Percentiles rank a stretch among this genome's conserved stretches.
These are phyloP conservation scores for Penicillium paxilli DNA, from an alignment of 495 filamentous ascomycete genomes.

Conservation along the genomic window DNA sequence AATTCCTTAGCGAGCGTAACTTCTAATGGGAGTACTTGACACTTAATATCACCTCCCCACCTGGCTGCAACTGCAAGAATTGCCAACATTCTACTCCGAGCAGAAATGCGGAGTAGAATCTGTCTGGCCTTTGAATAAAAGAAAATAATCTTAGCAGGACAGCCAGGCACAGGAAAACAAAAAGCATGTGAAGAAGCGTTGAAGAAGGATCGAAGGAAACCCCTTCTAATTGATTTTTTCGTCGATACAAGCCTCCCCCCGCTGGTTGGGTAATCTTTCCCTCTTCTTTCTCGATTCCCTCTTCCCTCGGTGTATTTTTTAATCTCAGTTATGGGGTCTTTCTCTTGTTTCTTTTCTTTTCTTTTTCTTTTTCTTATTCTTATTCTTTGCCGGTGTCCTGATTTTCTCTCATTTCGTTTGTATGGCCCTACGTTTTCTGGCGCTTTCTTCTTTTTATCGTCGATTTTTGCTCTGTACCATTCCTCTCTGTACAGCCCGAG, in stretches of 20 bases:
- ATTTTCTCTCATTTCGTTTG: slow-evolving; percentile 4
- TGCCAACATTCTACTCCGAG: too few species aligned
- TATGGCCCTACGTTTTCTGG: slow-evolving; percentile 7
- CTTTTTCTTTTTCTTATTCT: slow-evolving; percentile 2
- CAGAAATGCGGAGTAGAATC: too few species aligned
- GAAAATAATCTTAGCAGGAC: background rate
- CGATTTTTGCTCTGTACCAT: slow-evolving; percentile 19
- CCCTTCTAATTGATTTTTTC: background rate
- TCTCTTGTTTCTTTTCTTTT: slow-evolving; percentile 7
- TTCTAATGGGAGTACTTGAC: slow-evolving; percentile 34
- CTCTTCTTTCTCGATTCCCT: slow-evolving; percentile 13
- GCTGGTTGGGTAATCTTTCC: background rate
- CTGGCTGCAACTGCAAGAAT: background rate
- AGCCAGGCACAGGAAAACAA: slow-evolving; percentile 5
- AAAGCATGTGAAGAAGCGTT: slow-evolving; percentile 9
- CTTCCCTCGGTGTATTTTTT: slow-evolving; percentile 20
- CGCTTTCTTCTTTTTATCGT: slow-evolving; percentile 13
- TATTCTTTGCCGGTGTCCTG: slow-evolving; percentile 6
- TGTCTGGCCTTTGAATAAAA: too few species aligned
- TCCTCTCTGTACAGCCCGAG: slow-evolving; percentile 26
- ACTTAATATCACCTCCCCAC: slow-evolving; percentile 9
- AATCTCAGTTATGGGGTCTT: slow-evolving; percentile 18
- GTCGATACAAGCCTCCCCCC: background rate
- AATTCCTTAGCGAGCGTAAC: slow-evolving; percentile 48
- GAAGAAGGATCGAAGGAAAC: slow-evolving; percentile 1